Percentiles rank a stretch among this genome's conserved stretches.
These are phyloP conservation scores for Naematelia encephala DNA, from an alignment of 768 basidiomycete species.

Conservation along the genomic window DNA sequence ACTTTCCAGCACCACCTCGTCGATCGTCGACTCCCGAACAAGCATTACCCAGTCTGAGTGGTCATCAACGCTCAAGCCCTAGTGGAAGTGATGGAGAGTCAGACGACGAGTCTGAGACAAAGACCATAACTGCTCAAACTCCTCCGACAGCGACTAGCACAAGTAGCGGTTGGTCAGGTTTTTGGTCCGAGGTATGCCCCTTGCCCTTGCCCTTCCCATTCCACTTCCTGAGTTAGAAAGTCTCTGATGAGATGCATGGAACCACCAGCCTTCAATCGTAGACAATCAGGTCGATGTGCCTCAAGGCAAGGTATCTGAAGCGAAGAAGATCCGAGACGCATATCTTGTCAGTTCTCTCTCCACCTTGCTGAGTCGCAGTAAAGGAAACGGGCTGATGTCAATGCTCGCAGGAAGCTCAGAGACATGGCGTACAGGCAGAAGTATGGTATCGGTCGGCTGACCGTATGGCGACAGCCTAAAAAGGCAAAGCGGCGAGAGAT, in stretches of 20 bases:
- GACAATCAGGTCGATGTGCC: background rate
- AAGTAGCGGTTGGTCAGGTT: background rate
- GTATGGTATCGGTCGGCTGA: too few relatives aligned
- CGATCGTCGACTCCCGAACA: background rate
- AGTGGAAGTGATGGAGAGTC: too few relatives aligned
- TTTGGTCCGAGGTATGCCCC: background rate
- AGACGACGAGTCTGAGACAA: background rate
- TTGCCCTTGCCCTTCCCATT: too few relatives aligned
- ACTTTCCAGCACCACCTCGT: background rate
- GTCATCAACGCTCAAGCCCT: too few relatives aligned
- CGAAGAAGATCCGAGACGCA: background rate
- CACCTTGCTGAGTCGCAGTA: too few relatives aligned
- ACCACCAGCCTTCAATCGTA: background rate
- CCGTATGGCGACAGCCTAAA: too few relatives aligned
- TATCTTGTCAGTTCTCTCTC: slow-evolving; percentile 11
- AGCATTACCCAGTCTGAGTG: too few relatives aligned
- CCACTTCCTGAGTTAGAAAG: too few relatives aligned
- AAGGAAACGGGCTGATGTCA: background rate
- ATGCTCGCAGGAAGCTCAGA: background rate
- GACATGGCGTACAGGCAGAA: too few relatives aligned
- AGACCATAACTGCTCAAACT: background rate
- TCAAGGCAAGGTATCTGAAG: background rate
- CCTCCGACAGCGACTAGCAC: background rate
- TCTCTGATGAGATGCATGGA: too few relatives aligned
- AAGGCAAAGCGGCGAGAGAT: too few relatives aligned